Evolutionary conservation across 1,284 basidiomycete species (phyloP).

Genomic region (Schizophyllum amplum): DNA sequence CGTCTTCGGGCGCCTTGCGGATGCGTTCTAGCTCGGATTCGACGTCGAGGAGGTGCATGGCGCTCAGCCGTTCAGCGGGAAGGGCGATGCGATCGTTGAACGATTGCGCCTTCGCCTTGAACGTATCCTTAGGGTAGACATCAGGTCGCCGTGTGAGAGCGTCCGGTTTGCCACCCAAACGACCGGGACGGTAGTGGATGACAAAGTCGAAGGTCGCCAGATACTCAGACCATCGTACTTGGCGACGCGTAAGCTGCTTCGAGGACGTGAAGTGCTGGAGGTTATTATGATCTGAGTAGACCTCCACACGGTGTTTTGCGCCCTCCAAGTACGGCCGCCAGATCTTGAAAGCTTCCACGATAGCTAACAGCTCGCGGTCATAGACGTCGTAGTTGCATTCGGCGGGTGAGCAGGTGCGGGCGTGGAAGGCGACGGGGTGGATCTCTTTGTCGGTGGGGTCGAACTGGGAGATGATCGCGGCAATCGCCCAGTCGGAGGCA

Average conservation of each 20-base stretch:
- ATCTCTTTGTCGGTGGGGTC: slow-evolving; percentile 7
- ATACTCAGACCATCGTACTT: slow-evolving; percentile 7
- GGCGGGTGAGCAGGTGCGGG: slow-evolving; percentile 19
- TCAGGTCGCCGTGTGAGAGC: slow-evolving; percentile 21
- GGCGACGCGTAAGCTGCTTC: slow-evolving; percentile 3
- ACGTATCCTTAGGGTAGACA: slow-evolving; percentile 13
- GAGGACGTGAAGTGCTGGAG: slow-evolving; percentile 4
- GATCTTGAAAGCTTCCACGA: slow-evolving; percentile 18
- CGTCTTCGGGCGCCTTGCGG: background rate
- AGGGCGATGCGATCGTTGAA: too few species aligned
- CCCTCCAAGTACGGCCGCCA: slow-evolving; percentile 14
- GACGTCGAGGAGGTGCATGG: slow-evolving; percentile 9
- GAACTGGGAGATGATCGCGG: slow-evolving; percentile 13
- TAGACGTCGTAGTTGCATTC: slow-evolving; percentile 34
- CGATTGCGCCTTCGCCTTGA: too few species aligned
- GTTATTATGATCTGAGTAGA: slow-evolving; percentile 19
- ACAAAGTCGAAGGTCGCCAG: slow-evolving; percentile 8
- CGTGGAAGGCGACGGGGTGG: slow-evolving; percentile 27
- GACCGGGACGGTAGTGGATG: slow-evolving; percentile 17
- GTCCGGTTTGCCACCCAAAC: slow-evolving; percentile 18
- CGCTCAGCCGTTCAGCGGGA: background rate
- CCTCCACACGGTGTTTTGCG: slow-evolving; percentile 2
- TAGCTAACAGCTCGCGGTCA: slow-evolving; percentile 31
- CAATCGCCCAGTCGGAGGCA: slow-evolving; percentile 23
- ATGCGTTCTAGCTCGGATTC: slow-evolving; percentile 5